Evolutionary conservation across 2,329 filamentous ascomycete genomes (phyloP), one percentile per base, ranked within the genome.

Genomic region (Ceratocystis lukuohia): DNA sequence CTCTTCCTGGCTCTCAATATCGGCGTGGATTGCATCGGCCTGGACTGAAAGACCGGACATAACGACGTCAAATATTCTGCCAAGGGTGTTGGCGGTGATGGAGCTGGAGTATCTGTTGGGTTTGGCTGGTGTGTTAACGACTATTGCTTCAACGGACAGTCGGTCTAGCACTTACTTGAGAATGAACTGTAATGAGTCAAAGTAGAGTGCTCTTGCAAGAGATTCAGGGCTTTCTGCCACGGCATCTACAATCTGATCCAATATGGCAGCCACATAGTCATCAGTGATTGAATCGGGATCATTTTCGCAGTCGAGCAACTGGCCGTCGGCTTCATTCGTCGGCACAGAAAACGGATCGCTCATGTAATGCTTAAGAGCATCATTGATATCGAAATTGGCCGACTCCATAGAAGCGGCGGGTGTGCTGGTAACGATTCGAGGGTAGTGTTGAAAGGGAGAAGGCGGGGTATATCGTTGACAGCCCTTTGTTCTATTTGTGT

Each of bases 281-380:
- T 84, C 85, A 33, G 89, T 90, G 70, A 96, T 83, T 63, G 87
- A 82, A 73, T 96, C 91, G 64, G 91, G 89, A 71, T 96, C 91
- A 75, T 89, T 88, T 79, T 97, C 94, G 82, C 90, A 95, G 74
- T 97, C 93, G 71, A 91, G 82, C 22, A 99, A 84, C 68, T 88
- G 84, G 57, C 86, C 77, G 71, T 94, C 88, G 66, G 92, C 94
- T 75, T 97, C 93, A 56, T 89, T 87, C 1, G 92, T 96, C 6
- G 88, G 80, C 66, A 97, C 88, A 48, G 85, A 84, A 59, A 86
- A 80, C 7, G 94, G 93, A 75, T 97, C 93, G 77, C 91, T 95
- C 83, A 96, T 89, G 78, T 96, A 99, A 75, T 90, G 84, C 81
- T 96, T 96, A 76, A 97, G 88, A 70, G 91, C 91, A 79, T 96